Base-by-base conservation (phyloP, 1,284 basidiomycete genomes). In the Rhodotorula sp. region DNA sequence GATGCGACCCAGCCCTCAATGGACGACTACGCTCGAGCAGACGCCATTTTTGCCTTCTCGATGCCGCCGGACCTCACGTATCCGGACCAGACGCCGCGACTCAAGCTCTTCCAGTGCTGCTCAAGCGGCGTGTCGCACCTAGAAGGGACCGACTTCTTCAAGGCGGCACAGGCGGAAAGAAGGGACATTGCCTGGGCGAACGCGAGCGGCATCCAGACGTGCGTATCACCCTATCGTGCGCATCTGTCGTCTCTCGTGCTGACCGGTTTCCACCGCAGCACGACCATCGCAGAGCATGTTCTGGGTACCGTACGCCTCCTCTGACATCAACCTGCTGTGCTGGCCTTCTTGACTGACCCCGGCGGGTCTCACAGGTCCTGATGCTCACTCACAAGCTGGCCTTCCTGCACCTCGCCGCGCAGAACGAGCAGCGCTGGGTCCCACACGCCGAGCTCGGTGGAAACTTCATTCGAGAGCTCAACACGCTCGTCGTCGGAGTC, bases 221-320 rank as follows among this genome's bases (percentile, higher is more conserved):
- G n/a, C 48, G 64, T 52, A 8, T 1, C 16, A 25, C 53, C 4
- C 1, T 17, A 3, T 13, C 25, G 14, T 53, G 16, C 34, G 23
- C 17, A 23, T 2, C 1, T 19, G 12, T 50, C 41, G 4, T 19
- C 44, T 0, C 19, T n/a, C 19, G 7, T 3, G 46, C 45, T 64
- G 42, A 49, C 27, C 21, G 34, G 1, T 21, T n/a, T 12, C 21
- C 7, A 23, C 1, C 14, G 25, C 25, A 66, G 57, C 10, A 48
- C 63, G 8, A 67, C 74, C 3, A 73, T 75, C 44, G 67, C 64
- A 8, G 74, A 75, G 45, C 74, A 75, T 23, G 56, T 56, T n/a
- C 49, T 72, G 21, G 64, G 60, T 7, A 66, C 64, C 0, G 68
- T 70, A 7, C 12, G 64, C 34, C 5, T 34, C 34, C 34, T 34